Percentiles rank a stretch among this genome's conserved stretches.
These are phyloP conservation scores for Agarophyton chilense DNA, from an alignment of 23 red algal species.

Conservation along the genomic window DNA sequence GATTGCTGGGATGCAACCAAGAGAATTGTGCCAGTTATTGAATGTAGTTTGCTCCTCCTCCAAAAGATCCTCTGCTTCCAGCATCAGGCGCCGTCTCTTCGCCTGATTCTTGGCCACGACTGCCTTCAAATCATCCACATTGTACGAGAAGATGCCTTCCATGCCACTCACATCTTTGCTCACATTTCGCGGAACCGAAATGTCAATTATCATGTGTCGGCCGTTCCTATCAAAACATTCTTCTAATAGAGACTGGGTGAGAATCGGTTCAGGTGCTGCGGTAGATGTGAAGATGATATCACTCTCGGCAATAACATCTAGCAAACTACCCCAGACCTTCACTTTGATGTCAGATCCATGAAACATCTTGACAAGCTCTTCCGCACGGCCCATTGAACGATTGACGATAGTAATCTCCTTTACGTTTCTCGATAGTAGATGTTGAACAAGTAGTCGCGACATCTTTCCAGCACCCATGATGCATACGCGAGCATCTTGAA, in stretches of 20 bases:
- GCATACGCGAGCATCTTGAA: conserved; percentile 62
- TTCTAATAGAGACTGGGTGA: conserved; percentile 49
- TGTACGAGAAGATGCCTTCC: conserved; percentile 73
- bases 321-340: conserved; percentile 48
- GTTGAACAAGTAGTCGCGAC: conserved; percentile 91
- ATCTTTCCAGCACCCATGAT: conserved; percentile 97
- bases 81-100: conserved; percentile 72
- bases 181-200: conserved; percentile 96
- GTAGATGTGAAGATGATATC: conserved; percentile 96
- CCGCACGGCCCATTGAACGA: conserved; percentile 75
- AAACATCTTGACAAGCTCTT: conserved; percentile 92
- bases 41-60: conserved; percentile 82
- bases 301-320: conserved; percentile 67
- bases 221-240: conserved; percentile 15
- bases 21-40: conserved; percentile 92
- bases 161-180: conserved; percentile 74
- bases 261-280: conserved; percentile 76
- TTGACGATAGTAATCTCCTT: conserved; percentile 87
- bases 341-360: conserved; percentile 75
- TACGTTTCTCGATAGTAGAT: conserved; percentile 75
- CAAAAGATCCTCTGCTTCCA: conserved; percentile 91
- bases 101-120: conserved; percentile 97
- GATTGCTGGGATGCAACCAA: conserved; percentile 93
- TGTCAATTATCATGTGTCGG: conserved; percentile 86
- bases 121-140: conserved; percentile 99